Base-by-base conservation (phyloP, 2,329 filamentous ascomycete genomes). In the Chaetomiaceae sp. region DNA sequence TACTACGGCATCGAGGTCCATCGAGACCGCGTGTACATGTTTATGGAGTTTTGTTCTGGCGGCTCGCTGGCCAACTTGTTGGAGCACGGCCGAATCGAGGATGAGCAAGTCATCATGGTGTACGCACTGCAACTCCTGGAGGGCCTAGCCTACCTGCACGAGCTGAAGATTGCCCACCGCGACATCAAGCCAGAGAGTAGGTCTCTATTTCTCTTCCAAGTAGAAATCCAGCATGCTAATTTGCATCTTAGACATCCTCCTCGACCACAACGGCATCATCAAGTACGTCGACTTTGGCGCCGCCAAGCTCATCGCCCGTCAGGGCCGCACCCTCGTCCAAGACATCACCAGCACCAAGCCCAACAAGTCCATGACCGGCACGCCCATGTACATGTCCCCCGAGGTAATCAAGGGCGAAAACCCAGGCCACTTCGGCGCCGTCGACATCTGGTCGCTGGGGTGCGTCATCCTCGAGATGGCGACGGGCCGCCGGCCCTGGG, bases 301-400 rank as follows among this genome's bases (percentile, higher is more conserved):
- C 1, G 92, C 94, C 57, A 99, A 97, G 70, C 88, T 97, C 59
- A 96, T 99, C 65, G 91, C 94, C 40, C 86, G 91, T 43, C 89
- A 96, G 69, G 91, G 91, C 57, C 89, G 91, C 63, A 97, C 94
- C 3, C 76, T 96, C 17, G 83, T 89, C 20, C 80, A 81, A 39
- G 80, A 84, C 63, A 71, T 85, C 49, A 76, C 78, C 22, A 78
- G 81, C 34, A 75, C 79, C 25, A 78, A 82, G 64, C 81, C 86
- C 45, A 91, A 95, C 71, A 88, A 91, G 67, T 94, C 89, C 33
- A 96, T 97, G 85, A 96, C 91, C 19, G 94, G 94, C 62, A 99
- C 94, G 11, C 94, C 94, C 3, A 99, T 99, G 94, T 99, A 99
- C 77, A 99, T 99, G 94, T 97, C 94, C 6, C 94, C 94, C 5